A percentile compares a stretch with the other conserved stretches of the same genome.
phyloP scores from a whole-genome alignment of 305 asterid species.

The Fraxinus ornus region DNA sequence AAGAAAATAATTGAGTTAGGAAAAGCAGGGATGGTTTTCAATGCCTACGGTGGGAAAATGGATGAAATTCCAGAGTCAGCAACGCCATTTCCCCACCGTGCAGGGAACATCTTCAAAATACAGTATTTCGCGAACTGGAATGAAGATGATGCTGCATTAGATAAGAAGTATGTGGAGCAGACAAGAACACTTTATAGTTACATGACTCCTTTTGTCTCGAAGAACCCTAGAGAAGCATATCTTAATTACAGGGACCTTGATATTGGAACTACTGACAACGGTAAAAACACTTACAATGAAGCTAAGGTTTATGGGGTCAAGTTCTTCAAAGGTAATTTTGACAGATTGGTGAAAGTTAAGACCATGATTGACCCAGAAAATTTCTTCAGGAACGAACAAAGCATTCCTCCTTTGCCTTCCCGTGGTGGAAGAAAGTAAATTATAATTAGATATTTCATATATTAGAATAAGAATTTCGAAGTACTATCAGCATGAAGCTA shows the following conservation, averaged over 20 bases:
- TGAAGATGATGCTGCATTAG: background rate
- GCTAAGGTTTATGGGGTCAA: slow-evolving; percentile 1
- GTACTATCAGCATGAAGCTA: background rate
- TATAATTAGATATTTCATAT: background rate
- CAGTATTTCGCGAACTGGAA: slow-evolving; percentile 32
- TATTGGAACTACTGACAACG: background rate
- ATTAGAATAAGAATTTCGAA: slow-evolving; percentile 33
- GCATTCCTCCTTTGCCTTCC: background rate
- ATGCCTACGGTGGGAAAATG: slow-evolving; percentile 46
- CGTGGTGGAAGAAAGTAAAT: background rate
- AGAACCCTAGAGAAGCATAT: background rate
- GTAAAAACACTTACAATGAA: background rate
- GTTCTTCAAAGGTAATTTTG: slow-evolving; percentile 1
- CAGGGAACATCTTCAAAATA: slow-evolving; percentile 36
- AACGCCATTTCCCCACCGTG: slow-evolving; percentile 42
- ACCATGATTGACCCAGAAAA: background rate
- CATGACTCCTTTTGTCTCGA: background rate
- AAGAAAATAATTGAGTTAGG: background rate
- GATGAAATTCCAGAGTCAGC: background rate
- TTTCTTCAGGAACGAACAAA: background rate
- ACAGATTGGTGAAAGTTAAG: background rate
- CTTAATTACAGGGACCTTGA: background rate
- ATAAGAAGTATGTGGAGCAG: background rate
- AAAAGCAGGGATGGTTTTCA: slow-evolving; percentile 24
- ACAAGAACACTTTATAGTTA: background rate